These are phyloP conservation scores for Globisporangium recalcitrans DNA, from an alignment of 352 stramenopile genomes.

Conservation along the genomic window DNA sequence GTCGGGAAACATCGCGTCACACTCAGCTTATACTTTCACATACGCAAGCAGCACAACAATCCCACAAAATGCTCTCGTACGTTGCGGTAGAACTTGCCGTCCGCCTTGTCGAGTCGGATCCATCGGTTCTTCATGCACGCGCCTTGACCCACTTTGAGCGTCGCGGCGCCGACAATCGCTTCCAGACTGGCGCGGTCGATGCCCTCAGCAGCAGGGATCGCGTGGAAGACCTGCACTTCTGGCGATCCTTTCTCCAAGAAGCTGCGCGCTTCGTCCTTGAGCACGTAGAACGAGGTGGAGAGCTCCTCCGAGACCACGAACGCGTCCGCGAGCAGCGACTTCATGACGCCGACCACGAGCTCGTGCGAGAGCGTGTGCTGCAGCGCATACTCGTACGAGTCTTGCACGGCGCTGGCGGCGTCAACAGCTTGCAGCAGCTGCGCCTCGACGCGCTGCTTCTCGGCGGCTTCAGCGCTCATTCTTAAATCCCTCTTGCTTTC, in stretches of 20 bases:
- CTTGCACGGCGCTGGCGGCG: slow-evolving; percentile 35
- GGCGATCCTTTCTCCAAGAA: slow-evolving; percentile 74
- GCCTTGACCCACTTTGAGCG: slow-evolving; percentile 94
- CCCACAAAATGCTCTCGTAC: too few species aligned
- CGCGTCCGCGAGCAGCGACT: slow-evolving; percentile 92
- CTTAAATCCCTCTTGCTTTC: not conserved
- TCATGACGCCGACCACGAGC: slow-evolving; percentile 92
- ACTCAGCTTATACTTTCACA: slow-evolving; percentile 4
- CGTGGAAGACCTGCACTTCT: slow-evolving; percentile 81
- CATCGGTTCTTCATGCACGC: slow-evolving; percentile 98
- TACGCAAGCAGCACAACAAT: too few species aligned
- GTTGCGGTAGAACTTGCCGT: slow-evolving; percentile 84
- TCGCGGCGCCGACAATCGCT: slow-evolving; percentile 69
- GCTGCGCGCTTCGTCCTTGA: slow-evolving; percentile 88
- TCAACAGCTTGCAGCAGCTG: slow-evolving; percentile 58
- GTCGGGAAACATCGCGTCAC: too few species aligned
- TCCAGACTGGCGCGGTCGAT: slow-evolving; percentile 82
- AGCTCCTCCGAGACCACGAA: slow-evolving; percentile 85
- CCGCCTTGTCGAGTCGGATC: slow-evolving; percentile 91
- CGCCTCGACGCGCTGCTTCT: slow-evolving; percentile 73
- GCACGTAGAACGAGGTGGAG: slow-evolving; percentile 88
- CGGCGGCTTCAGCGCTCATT: slow-evolving; percentile 48
- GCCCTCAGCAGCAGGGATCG: slow-evolving; percentile 63
- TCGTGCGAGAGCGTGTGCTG: slow-evolving; percentile 86
- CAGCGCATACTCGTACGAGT: slow-evolving; percentile 86